Evolutionary conservation across 192 early-diverging fungal species (phyloP).

Genomic region (Coemansia sp.): DNA sequence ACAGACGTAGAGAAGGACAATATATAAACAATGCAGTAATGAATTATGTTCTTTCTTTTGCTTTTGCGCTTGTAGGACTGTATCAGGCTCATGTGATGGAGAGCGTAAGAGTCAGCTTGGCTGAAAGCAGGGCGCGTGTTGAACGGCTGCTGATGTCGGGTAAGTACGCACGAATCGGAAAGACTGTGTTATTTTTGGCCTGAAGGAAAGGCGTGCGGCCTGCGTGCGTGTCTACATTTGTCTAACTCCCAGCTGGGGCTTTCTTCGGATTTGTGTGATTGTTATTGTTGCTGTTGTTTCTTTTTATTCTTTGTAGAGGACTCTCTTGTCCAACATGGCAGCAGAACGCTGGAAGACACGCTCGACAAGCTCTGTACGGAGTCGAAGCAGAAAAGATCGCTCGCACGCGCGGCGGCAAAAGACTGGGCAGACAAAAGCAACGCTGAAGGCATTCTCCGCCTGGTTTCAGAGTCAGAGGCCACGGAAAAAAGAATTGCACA

Average conservation of each 20-base stretch:
- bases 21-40: slow-evolving; percentile 4
- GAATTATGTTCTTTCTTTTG: not conserved
- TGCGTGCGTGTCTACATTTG: not conserved
- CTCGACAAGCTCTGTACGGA: not conserved
- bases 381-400: not conserved
- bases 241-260: not conserved
- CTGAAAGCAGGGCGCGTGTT: slow-evolving; percentile 4
- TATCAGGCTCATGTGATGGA: slow-evolving; percentile 6
- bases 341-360: not conserved
- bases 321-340: not conserved
- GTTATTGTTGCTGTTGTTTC: too few relatives aligned
- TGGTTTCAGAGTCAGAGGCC: slow-evolving; percentile 17
- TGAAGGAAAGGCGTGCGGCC: not conserved
- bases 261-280: not conserved
- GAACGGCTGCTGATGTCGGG: not conserved
- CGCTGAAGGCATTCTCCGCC: slow-evolving; percentile 5
- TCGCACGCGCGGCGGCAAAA: slow-evolving; percentile 21
- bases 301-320: not conserved
- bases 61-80: slow-evolving; percentile 5
- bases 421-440: slow-evolving; percentile 19
- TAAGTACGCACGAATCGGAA: slow-evolving; percentile 3
- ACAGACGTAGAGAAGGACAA: not conserved
- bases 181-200: not conserved
- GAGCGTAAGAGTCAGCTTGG: slow-evolving; percentile 2
- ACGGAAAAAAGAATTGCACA: slow-evolving; percentile 24